Evolutionary conservation across 2,329 filamentous ascomycete genomes (phyloP).

Genomic region (Xylaria sp.): DNA sequence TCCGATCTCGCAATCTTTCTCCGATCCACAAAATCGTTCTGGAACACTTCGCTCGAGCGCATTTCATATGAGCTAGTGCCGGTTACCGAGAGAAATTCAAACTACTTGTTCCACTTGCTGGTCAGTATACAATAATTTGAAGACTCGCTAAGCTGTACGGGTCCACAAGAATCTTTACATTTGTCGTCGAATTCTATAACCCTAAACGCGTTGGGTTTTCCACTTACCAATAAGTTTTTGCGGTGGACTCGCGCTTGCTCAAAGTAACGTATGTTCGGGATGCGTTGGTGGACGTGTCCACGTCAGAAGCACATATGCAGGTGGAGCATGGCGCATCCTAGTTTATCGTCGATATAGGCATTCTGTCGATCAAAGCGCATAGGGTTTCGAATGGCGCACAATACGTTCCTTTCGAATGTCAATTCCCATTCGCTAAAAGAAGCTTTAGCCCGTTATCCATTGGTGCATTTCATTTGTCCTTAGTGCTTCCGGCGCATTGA

Average conservation of each 20-base stretch:
- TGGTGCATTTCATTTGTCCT: not conserved
- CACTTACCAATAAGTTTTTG: not conserved
- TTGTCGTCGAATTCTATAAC: not conserved
- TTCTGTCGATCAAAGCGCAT: not conserved
- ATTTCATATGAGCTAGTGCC: conserved; percentile 16
- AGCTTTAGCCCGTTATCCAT: conserved; percentile 1
- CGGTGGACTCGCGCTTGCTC: conserved; percentile 3
- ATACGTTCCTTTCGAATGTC: not conserved
- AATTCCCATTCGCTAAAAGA: not conserved
- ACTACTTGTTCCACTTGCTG: conserved; percentile 3
- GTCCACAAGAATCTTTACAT: not conserved
- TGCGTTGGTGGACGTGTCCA: conserved; percentile 14
- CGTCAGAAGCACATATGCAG: conserved; percentile 17
- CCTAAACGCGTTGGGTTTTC: not conserved
- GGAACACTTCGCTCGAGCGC: conserved; percentile 12
- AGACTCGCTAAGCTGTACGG: not conserved
- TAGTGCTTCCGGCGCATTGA: not conserved
- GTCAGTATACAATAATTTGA: conserved; percentile 7
- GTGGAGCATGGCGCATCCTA: conserved; percentile 16
- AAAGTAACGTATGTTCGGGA: conserved; percentile 1
- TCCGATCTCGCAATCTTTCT: conserved; percentile 26
- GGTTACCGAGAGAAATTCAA: conserved; percentile 15
- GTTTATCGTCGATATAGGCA: not conserved
- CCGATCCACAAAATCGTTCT: conserved; percentile 28
- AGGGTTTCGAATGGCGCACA: conserved; percentile 2